These are phyloP conservation scores for Fusarium chuoi DNA, from an alignment of 2,329 filamentous ascomycete genomes.

Conservation along the genomic window DNA sequence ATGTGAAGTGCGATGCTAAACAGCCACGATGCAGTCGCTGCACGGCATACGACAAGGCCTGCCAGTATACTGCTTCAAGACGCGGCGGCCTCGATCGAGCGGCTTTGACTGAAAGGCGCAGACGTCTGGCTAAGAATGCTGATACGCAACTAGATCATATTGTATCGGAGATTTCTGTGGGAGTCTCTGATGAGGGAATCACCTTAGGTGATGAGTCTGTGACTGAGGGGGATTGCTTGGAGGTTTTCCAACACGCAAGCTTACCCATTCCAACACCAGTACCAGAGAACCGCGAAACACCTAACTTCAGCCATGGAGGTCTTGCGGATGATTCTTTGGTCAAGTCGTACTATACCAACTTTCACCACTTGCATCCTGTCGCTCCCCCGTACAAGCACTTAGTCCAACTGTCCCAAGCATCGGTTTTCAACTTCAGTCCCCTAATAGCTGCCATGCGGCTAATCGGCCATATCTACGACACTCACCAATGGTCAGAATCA, in stretches of 20 bases:
- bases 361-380: slow-evolving; percentile 49
- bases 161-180: rapidly evolving
- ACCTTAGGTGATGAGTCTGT: neutral
- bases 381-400: slow-evolving; percentile 38
- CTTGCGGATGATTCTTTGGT: slow-evolving; percentile 41
- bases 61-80: slow-evolving; percentile 62
- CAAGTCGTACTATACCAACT: slow-evolving; percentile 50
- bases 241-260: neutral
- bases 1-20: slow-evolving; percentile 64
- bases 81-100: slow-evolving; percentile 55
- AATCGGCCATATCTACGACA: slow-evolving; percentile 49
- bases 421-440: slow-evolving; percentile 25
- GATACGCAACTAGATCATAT: rapidly evolving
- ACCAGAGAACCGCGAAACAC: neutral
- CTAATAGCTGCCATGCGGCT: slow-evolving; percentile 46
- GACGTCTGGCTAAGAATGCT: slow-evolving; percentile 25
- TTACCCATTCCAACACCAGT: neutral
- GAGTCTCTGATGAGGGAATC: rapidly evolving
- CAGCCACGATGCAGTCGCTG: slow-evolving; percentile 60
- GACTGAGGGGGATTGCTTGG: neutral
- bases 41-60: slow-evolving; percentile 54
- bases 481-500: slow-evolving; percentile 18
- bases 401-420: slow-evolving; percentile 2
- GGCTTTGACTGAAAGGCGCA: slow-evolving; percentile 44
- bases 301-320: neutral